Conservation (phyloP, 345 rosid species). For the Ceriops zippeliana region DNA sequence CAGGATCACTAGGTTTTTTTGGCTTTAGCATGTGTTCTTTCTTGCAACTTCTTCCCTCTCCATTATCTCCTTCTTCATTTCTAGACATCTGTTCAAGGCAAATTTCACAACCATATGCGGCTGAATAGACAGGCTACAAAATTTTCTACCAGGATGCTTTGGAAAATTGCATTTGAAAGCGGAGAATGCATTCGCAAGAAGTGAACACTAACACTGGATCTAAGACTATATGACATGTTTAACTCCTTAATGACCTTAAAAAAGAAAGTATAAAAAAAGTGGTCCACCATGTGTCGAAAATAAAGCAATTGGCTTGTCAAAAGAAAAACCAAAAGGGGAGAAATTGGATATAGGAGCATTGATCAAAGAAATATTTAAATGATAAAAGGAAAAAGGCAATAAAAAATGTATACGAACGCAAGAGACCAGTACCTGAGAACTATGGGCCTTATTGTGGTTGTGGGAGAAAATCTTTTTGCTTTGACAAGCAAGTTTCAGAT, state of each 20-base stretch:
- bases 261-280: neutral
- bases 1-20: slow-evolving; percentile 42
- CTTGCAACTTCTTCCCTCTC: slow-evolving; percentile 35
- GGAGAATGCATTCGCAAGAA: neutral
- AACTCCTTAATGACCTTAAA: too few species aligned
- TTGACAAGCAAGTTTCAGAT: slow-evolving; percentile 51
- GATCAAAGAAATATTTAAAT: slow-evolving; percentile 3
- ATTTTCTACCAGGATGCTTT: slow-evolving; percentile 3
- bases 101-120: slow-evolving; percentile 22
- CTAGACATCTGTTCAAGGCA: slow-evolving; percentile 37
- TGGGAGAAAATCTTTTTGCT: slow-evolving; percentile 40
- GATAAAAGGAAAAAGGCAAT: neutral
- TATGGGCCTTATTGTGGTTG: slow-evolving; percentile 29
- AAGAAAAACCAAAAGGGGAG: neutral
- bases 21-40: slow-evolving; percentile 30
- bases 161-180: neutral
- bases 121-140: slow-evolving; percentile 9
- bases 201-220: neutral
- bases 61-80: slow-evolving; percentile 32
- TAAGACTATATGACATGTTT: too few species aligned
- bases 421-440: slow-evolving; percentile 50
- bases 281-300: neutral
- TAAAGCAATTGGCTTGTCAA: neutral
- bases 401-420: slow-evolving; percentile 4
- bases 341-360: neutral